Conservation (phyloP, 352 stramenopile species). For the Elongisporangium anandrum region DNA sequence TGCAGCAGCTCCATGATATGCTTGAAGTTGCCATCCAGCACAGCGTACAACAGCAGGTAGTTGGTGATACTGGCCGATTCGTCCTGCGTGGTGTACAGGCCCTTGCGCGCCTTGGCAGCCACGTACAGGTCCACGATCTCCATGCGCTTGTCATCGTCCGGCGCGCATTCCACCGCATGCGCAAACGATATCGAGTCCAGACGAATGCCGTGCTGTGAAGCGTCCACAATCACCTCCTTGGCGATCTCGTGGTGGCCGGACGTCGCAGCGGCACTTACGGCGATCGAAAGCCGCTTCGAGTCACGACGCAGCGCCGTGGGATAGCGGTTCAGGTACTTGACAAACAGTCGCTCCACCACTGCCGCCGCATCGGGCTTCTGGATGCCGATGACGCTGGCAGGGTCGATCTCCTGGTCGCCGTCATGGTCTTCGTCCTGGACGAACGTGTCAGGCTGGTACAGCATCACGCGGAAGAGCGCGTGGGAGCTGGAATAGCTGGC, state of each 20-base stretch:
- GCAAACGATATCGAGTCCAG: constrained; percentile 65
- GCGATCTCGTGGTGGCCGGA: constrained; percentile 26
- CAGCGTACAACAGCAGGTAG: constrained; percentile 54
- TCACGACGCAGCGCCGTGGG: constrained; percentile 31
- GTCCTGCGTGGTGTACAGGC: constrained; percentile 46
- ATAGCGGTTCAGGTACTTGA: constrained; percentile 47
- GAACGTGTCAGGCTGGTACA: constrained; percentile 44
- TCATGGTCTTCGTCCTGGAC: constrained; percentile 2
- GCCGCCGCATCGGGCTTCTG: constrained; percentile 1
- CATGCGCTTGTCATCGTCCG: constrained; percentile 35
- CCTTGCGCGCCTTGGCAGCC: constrained; percentile 41
- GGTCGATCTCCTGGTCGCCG: not conserved
- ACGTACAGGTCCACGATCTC: constrained; percentile 57
- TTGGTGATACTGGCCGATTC: constrained; percentile 52
- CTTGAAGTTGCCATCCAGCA: constrained; percentile 66
- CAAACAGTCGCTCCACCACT: constrained; percentile 27
- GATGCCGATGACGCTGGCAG: constrained; percentile 1
- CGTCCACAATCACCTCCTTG: constrained; percentile 38
- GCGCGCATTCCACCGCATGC: constrained; percentile 46
- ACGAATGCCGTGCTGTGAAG: constrained; percentile 26
- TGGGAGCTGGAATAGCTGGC: constrained; percentile 65
- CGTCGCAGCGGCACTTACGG: constrained; percentile 46
- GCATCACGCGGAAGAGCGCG: constrained; percentile 53
- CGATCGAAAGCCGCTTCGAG: constrained; percentile 51
- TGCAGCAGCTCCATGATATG: constrained; percentile 75